phyloP scores from a whole-genome alignment of 1,284 basidiomycete genomes.

The Trametes hirsuta region DNA sequence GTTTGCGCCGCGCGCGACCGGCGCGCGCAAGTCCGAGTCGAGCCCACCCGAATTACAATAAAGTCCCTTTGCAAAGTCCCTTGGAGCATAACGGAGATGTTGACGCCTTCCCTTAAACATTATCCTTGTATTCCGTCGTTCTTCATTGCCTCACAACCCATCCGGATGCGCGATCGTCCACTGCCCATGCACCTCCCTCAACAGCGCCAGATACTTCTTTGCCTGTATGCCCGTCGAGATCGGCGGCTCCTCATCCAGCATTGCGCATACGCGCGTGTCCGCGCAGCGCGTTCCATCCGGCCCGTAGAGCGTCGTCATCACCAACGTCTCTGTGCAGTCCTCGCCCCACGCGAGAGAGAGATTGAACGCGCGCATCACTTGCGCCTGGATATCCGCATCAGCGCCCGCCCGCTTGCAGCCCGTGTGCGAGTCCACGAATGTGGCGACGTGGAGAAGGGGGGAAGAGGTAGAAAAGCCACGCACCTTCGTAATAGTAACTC shows the following conservation, averaged over 20 bases:
- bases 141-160: neutral
- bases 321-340: conserved; percentile 54
- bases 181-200: conserved; percentile 48
- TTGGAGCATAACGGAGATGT: too few species aligned
- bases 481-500: conserved; percentile 31
- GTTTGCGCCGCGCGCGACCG: too few species aligned
- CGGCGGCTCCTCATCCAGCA: conserved; percentile 50
- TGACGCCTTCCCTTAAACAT: too few species aligned
- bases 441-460: neutral
- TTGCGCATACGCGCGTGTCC: conserved; percentile 51
- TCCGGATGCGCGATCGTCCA: conserved; percentile 29
- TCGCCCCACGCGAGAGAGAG: conserved; percentile 48
- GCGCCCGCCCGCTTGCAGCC: neutral
- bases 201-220: conserved; percentile 49
- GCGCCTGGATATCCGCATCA: conserved; percentile 42
- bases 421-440: neutral
- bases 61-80: too few species aligned
- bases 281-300: conserved; percentile 50
- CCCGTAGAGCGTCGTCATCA: conserved; percentile 59
- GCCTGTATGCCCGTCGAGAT: conserved; percentile 44
- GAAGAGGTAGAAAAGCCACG: conserved; percentile 5
- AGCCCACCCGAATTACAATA: too few species aligned
- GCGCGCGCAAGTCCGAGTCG: too few species aligned
- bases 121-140: neutral
- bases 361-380: conserved; percentile 57